A percentile compares a stretch with the other conserved stretches of the same genome.
phyloP scores from a whole-genome alignment of 2,329 filamentous ascomycete species.

The Seiridium cupressi region DNA sequence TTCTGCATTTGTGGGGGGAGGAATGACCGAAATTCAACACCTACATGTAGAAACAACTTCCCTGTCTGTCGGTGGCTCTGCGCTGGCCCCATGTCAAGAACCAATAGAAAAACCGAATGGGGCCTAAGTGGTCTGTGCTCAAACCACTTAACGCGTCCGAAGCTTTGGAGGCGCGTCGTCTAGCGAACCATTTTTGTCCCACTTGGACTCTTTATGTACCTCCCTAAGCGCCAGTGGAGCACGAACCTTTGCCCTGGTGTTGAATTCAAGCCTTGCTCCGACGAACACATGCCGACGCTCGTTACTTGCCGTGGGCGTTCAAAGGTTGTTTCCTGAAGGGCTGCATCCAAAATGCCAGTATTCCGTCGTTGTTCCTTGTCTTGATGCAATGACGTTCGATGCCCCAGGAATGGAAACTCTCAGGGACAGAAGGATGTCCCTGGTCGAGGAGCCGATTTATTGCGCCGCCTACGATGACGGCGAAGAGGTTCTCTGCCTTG shows the following conservation, averaged over 20 bases:
- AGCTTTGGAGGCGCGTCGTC: not conserved
- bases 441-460: slow-evolving; percentile 41
- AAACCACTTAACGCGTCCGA: slow-evolving; percentile 11
- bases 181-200: slow-evolving; percentile 1
- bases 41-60: too few relatives aligned
- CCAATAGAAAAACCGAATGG: too few relatives aligned
- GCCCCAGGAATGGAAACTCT: not conserved
- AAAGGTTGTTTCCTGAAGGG: not conserved
- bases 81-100: too few relatives aligned
- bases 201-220: not conserved
- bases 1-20: too few relatives aligned
- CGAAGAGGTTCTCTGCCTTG: slow-evolving; percentile 50
- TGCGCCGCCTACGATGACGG: slow-evolving; percentile 37
- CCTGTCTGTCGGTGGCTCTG: too few relatives aligned
- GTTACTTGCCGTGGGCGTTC: not conserved
- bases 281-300: too few relatives aligned
- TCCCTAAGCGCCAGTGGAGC: too few relatives aligned
- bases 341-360: not conserved
- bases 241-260: too few relatives aligned
- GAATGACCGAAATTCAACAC: too few relatives aligned
- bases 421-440: not conserved
- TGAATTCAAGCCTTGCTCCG: too few relatives aligned
- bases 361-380: not conserved
- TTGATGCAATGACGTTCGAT: not conserved
- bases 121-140: not conserved